Percentiles rank a stretch among this genome's conserved stretches.
phyloP scores from a whole-genome alignment of 1,284 basidiomycete genomes.

The Vanrija humicola region DNA sequence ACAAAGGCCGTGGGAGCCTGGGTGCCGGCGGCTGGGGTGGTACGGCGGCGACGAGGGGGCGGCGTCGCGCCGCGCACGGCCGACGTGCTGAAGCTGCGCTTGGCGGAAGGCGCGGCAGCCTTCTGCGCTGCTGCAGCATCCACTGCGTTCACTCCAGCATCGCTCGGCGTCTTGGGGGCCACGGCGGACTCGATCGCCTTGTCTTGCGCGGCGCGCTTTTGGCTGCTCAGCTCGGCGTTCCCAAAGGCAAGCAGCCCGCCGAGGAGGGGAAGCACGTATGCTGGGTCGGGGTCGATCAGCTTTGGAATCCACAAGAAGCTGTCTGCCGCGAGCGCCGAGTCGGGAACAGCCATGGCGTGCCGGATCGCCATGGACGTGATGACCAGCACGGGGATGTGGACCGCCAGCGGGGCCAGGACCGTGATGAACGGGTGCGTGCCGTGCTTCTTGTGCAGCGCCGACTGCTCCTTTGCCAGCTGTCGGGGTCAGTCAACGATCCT shows the following conservation, averaged over 20 bases:
- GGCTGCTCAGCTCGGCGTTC: constrained; percentile 42
- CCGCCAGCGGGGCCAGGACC: constrained; percentile 38
- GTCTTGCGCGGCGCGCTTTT: not conserved
- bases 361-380: constrained; percentile 45
- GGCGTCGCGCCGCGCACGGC: no score
- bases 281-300: constrained; percentile 43
- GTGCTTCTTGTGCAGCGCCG: constrained; percentile 38
- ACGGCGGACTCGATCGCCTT: no score
- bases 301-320: constrained; percentile 42
- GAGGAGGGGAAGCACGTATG: constrained; percentile 38
- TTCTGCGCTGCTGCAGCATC: no score
- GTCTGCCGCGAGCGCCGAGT: constrained; percentile 32
- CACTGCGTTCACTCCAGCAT: no score
- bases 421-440: constrained; percentile 44
- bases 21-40: no score
- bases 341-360: constrained; percentile 27
- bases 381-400: constrained; percentile 50
- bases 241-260: constrained; percentile 41
- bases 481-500: not conserved
- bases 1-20: no score
- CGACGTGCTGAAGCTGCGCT: no score
- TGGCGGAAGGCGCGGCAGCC: no score
- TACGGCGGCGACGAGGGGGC: no score
- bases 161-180: no score
- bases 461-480: constrained; percentile 40